A percentile compares a stretch with the other conserved stretches of the same genome.
Evolutionary conservation across 306 rosid genomes (phyloP).

Genomic region (Astragalus membranaceus): DNA sequence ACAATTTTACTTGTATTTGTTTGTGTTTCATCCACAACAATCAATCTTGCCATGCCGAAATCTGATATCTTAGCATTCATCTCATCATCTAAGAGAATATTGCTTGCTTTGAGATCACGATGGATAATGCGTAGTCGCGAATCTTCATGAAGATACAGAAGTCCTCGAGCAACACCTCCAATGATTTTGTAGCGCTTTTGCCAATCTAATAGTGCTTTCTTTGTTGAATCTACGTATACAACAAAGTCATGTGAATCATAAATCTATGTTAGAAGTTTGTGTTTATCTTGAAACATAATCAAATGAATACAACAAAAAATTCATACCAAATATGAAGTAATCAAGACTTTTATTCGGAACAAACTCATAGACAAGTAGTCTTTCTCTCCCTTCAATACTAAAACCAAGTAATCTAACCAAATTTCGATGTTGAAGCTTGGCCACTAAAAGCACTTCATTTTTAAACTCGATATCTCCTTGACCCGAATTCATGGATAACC

Average conservation of each 20-base stretch:
- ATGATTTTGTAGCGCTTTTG: constrained; percentile 5
- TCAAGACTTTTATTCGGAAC: constrained; percentile 47
- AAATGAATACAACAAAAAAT: not conserved
- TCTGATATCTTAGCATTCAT: not conserved
- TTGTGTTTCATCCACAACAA: not conserved
- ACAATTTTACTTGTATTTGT: constrained; percentile 7
- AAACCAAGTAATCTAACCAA: constrained; percentile 46
- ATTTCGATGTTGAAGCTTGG: constrained; percentile 53
- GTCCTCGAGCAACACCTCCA: not conserved
- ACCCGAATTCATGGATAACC: constrained; percentile 4
- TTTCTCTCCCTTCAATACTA: constrained; percentile 33
- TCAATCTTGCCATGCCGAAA: not conserved
- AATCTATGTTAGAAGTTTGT: not conserved
- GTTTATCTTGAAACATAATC: not conserved
- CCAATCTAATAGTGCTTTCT: constrained; percentile 19
- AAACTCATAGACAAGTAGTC: constrained; percentile 49
- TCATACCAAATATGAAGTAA: constrained; percentile 11
- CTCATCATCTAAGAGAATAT: not conserved
- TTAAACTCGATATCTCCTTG: constrained; percentile 31
- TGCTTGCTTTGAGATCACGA: not conserved
- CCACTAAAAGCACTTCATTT: constrained; percentile 40
- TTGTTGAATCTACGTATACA: constrained; percentile 12
- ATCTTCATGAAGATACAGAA: not conserved
- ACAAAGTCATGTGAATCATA: not conserved
- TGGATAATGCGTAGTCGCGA: not conserved